Evolutionary conservation across 257 asterid genomes (phyloP), one percentile per base, ranked within the genome.

Genomic region (Verbascum thapsus): DNA sequence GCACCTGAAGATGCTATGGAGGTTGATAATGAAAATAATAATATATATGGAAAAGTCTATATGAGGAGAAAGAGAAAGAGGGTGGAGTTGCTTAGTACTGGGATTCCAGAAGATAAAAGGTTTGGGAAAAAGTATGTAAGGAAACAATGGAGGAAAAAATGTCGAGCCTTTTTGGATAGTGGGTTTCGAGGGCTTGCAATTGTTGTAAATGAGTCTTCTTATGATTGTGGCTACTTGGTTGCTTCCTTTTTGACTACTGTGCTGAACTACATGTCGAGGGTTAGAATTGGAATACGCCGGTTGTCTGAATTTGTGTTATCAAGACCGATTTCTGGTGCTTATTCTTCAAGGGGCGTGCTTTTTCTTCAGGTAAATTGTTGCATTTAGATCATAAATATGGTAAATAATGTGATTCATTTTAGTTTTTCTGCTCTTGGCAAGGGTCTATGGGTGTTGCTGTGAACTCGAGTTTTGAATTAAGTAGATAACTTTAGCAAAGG

Each of bases 21-120:
- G 22, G 69, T 50, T 22, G 60, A 67, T 45, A 19, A 62, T 53
- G 72, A 13, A 52, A 75, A 54, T 56, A 64, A n/a, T n/a, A n/a
- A 42, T 72, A 87, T 67, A 83, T 78, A 48, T 64, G 87, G 85
- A 63, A 49, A 58, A 72, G 89, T 85, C 50, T 91, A 88, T 59
- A 67, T 23, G 56, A 83, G 37, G 56, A 83, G 96, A 75, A 91
- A 85, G 78, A 70, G 94, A 70, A 82, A 69, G 77, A 76, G 80
- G 63, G 52, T 11, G 22, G 81, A 42, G 12, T n/a, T n/a, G n/a
- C n/a, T n/a, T n/a, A 51, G 13, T 19, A 38, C 44, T 16, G 52
- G 11, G 18, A 32, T 44, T 15, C 61, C 49, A 0, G 80, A 72
- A 30, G 86, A 76, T 53, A 73, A 64, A 53, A 71, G 72, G 83